Evolutionary conservation across 306 rosid genomes (phyloP).

Genomic region (Cucumis melo): DNA sequence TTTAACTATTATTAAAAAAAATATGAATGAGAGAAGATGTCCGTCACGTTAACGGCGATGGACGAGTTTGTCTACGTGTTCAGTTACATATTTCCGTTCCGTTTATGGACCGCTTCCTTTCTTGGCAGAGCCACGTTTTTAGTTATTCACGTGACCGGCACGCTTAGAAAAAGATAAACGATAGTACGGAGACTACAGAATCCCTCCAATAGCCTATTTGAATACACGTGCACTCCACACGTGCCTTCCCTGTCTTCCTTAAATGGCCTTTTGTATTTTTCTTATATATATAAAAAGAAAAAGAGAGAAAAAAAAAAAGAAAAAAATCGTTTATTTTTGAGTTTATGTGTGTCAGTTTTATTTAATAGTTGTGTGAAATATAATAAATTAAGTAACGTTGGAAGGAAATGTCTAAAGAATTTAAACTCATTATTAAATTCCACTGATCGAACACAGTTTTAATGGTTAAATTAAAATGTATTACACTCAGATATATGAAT

Average conservation of each 20-base stretch:
- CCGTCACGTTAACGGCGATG: constrained; percentile 9
- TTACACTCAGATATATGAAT: background rate
- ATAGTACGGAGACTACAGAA: background rate
- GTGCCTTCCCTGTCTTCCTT: background rate
- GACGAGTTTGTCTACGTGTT: background rate
- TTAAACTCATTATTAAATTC: background rate
- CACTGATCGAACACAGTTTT: background rate
- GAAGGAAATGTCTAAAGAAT: background rate
- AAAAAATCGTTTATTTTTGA: no score
- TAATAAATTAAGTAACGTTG: background rate
- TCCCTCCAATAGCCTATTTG: background rate
- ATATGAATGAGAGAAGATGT: background rate
- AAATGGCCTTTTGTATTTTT: background rate
- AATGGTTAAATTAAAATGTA: background rate
- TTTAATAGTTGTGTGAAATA: background rate
- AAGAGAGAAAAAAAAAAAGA: no score
- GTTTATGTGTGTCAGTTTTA: background rate
- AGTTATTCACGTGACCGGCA: constrained; percentile 1
- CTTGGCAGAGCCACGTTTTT: background rate
- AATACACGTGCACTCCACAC: background rate
- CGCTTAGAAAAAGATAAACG: background rate
- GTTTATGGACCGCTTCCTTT: background rate
- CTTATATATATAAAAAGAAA: no score
- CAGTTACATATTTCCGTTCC: background rate
- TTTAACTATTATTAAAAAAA: no score